A percentile compares a stretch with the other conserved stretches of the same genome.
Evolutionary conservation across 306 rosid species (phyloP).

Genomic region (Sophora flavescens): DNA sequence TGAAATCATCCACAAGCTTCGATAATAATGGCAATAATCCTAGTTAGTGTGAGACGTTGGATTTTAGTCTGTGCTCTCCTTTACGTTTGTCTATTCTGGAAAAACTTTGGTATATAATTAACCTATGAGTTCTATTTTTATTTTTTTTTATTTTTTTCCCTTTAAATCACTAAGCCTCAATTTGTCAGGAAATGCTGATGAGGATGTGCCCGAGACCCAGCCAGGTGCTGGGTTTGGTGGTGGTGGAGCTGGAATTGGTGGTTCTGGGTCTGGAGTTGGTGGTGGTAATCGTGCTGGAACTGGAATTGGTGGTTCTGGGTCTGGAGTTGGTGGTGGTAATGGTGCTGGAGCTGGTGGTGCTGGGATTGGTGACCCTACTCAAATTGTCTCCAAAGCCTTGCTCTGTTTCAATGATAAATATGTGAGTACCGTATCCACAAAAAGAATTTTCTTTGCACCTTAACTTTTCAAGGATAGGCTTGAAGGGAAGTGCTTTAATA

Average conservation of each 20-base stretch:
- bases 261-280: slow-evolving; percentile 9
- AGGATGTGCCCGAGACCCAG: slow-evolving; percentile 41
- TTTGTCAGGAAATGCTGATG: slow-evolving; percentile 61
- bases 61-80: slow-evolving; percentile 53
- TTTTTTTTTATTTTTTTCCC: too few relatives aligned
- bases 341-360: slow-evolving; percentile 26
- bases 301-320: not conserved
- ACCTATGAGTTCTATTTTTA: not conserved
- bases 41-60: slow-evolving; percentile 39
- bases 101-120: slow-evolving; percentile 54
- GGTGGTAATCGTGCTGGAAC: slow-evolving; percentile 12
- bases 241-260: not conserved
- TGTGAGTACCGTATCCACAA: slow-evolving; percentile 51
- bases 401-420: slow-evolving; percentile 81
- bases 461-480: too few relatives aligned
- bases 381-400: slow-evolving; percentile 76
- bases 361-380: slow-evolving; percentile 58
- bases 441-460: too few relatives aligned
- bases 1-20: slow-evolving; percentile 40
- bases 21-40: slow-evolving; percentile 57
- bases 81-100: slow-evolving; percentile 45
- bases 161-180: not conserved
- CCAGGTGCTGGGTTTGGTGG: slow-evolving; percentile 41
- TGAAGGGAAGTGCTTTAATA: not conserved
- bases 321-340: slow-evolving; percentile 11